These are phyloP conservation scores for Pilasporangium apinafurcum DNA, from an alignment of 352 stramenopile genomes.

Conservation along the genomic window DNA sequence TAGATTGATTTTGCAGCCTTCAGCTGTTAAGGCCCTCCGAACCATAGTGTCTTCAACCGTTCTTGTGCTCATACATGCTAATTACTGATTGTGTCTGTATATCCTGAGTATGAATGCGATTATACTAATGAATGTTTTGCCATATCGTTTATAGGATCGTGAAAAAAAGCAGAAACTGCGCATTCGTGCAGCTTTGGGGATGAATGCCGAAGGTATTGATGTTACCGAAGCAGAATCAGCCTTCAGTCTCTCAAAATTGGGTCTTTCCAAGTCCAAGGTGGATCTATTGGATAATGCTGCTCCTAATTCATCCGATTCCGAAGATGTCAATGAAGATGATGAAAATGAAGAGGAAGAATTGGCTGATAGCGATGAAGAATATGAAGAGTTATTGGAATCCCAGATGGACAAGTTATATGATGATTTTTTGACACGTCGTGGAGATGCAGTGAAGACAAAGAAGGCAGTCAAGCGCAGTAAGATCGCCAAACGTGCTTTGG, in stretches of 20 bases:
- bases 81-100: conserved; percentile 1
- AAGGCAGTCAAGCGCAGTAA: conserved; percentile 85
- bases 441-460: conserved; percentile 74
- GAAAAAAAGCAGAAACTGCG: conserved; percentile 84
- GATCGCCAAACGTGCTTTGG: conserved; percentile 75
- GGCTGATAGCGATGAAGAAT: conserved; percentile 71
- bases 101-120: conserved; percentile 9
- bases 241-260: conserved; percentile 77
- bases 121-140: conserved; percentile 10
- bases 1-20: conserved; percentile 82
- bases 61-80: conserved; percentile 88
- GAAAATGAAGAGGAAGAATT: conserved; percentile 29
- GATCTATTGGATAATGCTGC: conserved; percentile 71
- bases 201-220: conserved; percentile 81
- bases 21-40: conserved; percentile 80
- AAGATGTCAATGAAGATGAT: conserved; percentile 14
- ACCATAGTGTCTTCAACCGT: conserved; percentile 78
- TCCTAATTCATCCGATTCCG: conserved; percentile 32
- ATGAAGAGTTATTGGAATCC: conserved; percentile 67
- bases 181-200: conserved; percentile 70
- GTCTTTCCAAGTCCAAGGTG: conserved; percentile 71
- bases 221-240: conserved; percentile 72
- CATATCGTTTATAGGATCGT: conserved; percentile 43
- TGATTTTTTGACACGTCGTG: conserved; percentile 65
- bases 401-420: conserved; percentile 88